Evolutionary conservation across 257 asterid species (phyloP).

Genomic region (Jasminum sambac): DNA sequence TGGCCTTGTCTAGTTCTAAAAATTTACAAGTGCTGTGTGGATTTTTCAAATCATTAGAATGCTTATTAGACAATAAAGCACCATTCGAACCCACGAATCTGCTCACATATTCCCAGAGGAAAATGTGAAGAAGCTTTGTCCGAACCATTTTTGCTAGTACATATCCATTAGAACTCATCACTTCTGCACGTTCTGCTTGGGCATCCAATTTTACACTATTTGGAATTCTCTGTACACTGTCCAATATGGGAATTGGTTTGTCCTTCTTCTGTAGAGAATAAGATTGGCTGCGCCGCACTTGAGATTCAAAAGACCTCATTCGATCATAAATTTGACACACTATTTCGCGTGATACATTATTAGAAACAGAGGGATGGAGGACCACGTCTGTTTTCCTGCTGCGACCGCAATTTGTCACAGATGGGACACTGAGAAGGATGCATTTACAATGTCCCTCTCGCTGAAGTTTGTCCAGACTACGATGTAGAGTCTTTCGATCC

Average conservation of each 20-base stretch:
- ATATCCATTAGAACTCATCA: conserved; percentile 76
- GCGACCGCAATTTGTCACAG: conserved; percentile 73
- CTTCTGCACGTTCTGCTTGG: conserved; percentile 59
- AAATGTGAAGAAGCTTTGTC: conserved; percentile 78
- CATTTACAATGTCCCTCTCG: conserved; percentile 80
- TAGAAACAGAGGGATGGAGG: conserved; percentile 79
- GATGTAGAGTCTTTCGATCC: conserved; percentile 80
- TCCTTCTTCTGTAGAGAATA: conserved; percentile 43
- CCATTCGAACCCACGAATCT: conserved; percentile 55
- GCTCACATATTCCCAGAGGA: conserved; percentile 70
- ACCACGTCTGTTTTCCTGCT: conserved; percentile 66
- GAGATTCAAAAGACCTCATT: conserved; percentile 64
- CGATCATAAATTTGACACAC: conserved; percentile 72
- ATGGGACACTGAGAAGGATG: conserved; percentile 65
- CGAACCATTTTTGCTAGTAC: conserved; percentile 83
- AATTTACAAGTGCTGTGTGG: conserved; percentile 75
- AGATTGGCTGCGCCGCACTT: conserved; percentile 51
- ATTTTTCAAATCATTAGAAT: conserved; percentile 53
- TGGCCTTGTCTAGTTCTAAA: conserved; percentile 64
- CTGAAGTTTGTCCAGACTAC: conserved; percentile 78
- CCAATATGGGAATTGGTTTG: conserved; percentile 52
- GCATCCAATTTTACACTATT: conserved; percentile 33
- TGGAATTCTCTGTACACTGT: conserved; percentile 69
- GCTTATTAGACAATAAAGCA: conserved; percentile 45
- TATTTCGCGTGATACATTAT: conserved; percentile 53